These are phyloP conservation scores for Calvatia gigantea DNA, from an alignment of 768 basidiomycete genomes.

Conservation along the genomic window DNA sequence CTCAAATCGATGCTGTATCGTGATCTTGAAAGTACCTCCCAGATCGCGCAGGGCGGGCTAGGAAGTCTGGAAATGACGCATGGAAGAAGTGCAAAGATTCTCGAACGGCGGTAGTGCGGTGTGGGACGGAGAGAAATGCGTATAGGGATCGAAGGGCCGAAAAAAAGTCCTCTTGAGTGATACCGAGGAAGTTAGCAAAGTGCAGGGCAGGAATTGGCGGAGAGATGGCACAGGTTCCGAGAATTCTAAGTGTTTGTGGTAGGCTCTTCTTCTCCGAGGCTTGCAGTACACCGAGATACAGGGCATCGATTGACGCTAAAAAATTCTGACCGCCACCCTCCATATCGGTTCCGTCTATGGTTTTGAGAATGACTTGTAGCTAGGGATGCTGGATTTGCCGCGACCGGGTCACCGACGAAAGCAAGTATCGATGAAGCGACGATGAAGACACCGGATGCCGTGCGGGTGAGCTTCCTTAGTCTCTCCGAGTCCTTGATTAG, in stretches of 20 bases:
- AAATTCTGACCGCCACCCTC: no score
- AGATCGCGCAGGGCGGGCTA: not conserved
- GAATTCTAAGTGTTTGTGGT: not conserved
- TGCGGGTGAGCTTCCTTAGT: not conserved
- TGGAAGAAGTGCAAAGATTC: not conserved
- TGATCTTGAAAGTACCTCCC: not conserved
- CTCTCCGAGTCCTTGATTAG: not conserved
- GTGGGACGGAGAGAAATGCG: not conserved
- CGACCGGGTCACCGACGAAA: slow-evolving; percentile 12
- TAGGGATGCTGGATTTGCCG: not conserved
- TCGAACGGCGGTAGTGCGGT: not conserved
- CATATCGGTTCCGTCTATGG: not conserved
- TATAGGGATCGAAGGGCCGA: not conserved
- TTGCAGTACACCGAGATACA: not conserved
- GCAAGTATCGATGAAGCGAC: slow-evolving; percentile 9
- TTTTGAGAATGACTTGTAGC: not conserved
- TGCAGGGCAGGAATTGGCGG: not conserved
- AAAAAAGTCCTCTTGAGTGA: not conserved
- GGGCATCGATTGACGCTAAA: not conserved
- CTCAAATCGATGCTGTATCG: not conserved
- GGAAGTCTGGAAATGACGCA: not conserved
- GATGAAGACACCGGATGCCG: slow-evolving; percentile 12
- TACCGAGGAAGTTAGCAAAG: not conserved
- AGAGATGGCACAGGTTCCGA: not conserved
- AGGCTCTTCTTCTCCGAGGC: not conserved